These are phyloP conservation scores for Syzygium grande DNA, from an alignment of 345 rosid species.

Conservation along the genomic window DNA sequence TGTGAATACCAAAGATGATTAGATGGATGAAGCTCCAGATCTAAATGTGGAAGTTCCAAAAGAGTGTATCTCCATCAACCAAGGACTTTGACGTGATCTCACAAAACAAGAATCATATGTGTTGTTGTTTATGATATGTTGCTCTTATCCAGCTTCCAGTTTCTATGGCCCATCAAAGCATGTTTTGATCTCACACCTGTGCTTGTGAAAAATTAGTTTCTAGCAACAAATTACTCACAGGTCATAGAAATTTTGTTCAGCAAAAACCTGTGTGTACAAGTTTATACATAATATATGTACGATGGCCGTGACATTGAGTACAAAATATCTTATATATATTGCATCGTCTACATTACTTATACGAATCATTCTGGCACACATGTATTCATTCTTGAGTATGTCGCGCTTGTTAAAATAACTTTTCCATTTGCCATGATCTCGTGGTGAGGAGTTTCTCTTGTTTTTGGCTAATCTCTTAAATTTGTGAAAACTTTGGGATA, in stretches of 20 bases:
- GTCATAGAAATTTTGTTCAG: background rate
- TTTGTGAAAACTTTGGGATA: background rate
- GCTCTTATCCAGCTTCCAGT: background rate
- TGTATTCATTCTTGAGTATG: background rate
- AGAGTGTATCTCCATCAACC: background rate
- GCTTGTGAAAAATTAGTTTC: background rate
- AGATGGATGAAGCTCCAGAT: conserved; percentile 9
- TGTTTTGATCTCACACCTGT: background rate
- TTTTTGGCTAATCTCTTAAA: background rate
- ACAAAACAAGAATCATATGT: background rate
- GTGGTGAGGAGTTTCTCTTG: background rate
- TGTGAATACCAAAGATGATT: conserved; percentile 31
- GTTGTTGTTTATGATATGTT: background rate
- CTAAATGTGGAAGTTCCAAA: conserved; percentile 9
- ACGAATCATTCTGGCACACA: background rate
- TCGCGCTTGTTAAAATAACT: background rate
- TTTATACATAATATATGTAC: too few species aligned
- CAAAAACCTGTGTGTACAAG: background rate
- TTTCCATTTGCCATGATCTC: background rate
- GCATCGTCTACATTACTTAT: background rate
- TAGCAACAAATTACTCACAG: background rate
- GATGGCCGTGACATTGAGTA: background rate
- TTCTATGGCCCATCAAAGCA: background rate
- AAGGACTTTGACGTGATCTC: conserved; percentile 3
- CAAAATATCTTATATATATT: background rate